phyloP scores from a whole-genome alignment of 129 eudicot genomes.

The Pulicaria dysenterica region DNA sequence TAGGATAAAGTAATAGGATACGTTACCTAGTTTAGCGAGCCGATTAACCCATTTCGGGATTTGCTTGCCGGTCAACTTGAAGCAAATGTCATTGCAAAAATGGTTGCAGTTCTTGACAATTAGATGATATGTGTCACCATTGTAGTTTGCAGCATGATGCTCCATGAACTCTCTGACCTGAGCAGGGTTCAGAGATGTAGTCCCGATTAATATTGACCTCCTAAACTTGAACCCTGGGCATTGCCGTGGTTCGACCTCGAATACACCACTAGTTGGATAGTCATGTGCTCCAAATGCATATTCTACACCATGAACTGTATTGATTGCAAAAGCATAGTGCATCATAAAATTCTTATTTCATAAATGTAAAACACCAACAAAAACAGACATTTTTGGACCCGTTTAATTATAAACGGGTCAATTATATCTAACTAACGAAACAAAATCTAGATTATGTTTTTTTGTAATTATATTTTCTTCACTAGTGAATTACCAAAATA shows the following conservation, averaged over 20 bases:
- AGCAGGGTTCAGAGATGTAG: constrained; percentile 47
- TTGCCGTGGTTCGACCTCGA: constrained; percentile 75
- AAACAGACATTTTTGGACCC: too few relatives aligned
- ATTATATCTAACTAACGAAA: too few relatives aligned
- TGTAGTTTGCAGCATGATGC: constrained; percentile 60
- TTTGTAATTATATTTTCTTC: too few relatives aligned
- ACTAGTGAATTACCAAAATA: too few relatives aligned
- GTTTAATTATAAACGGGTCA: too few relatives aligned
- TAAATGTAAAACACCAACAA: neutral
- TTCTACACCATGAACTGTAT: constrained; percentile 72
- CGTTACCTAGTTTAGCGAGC: constrained; percentile 66
- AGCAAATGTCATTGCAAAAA: constrained; percentile 70
- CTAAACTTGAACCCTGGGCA: constrained; percentile 84
- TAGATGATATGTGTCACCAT: constrained; percentile 70
- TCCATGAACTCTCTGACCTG: constrained; percentile 69
- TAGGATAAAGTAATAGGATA: neutral
- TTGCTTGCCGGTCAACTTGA: constrained; percentile 66
- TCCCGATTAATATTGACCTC: constrained; percentile 65
- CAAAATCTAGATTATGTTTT: too few relatives aligned
- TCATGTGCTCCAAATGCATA: constrained; percentile 89
- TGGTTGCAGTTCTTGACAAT: constrained; percentile 78
- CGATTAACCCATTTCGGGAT: constrained; percentile 84
- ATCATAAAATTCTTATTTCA: constrained; percentile 12
- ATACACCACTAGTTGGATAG: constrained; percentile 64
- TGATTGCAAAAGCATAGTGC: neutral